phyloP scores from a whole-genome alignment of 1,284 basidiomycete genomes.

The Ganoderma meredithae region DNA sequence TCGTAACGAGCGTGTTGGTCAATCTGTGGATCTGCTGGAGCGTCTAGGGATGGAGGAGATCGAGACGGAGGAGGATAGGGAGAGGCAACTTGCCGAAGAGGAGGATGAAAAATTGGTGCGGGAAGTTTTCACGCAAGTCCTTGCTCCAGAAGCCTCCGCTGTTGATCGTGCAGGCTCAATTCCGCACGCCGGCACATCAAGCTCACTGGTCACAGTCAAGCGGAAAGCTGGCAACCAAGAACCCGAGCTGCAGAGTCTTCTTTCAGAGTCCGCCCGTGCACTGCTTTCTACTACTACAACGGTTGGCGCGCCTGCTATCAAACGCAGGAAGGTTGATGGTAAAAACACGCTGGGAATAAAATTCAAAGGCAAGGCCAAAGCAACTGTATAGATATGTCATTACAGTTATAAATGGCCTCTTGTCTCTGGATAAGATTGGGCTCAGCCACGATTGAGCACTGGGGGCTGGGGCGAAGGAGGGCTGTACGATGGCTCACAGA shows the following conservation, averaged over 20 bases:
- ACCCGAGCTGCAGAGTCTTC: slow-evolving; percentile 73
- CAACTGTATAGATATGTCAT: background rate
- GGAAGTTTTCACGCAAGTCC: slow-evolving; percentile 85
- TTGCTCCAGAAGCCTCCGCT: slow-evolving; percentile 46
- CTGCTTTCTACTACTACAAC: slow-evolving; percentile 55
- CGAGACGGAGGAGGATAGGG: slow-evolving; percentile 74
- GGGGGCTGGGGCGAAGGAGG: too few species aligned
- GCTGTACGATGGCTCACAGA: too few species aligned
- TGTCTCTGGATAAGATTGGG: too few species aligned
- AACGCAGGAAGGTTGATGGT: slow-evolving; percentile 70
- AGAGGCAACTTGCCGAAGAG: slow-evolving; percentile 75
- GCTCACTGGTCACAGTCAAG: slow-evolving; percentile 74
- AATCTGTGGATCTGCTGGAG: slow-evolving; percentile 68
- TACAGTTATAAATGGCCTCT: background rate
- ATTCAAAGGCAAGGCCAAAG: slow-evolving; percentile 58
- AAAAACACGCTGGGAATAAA: slow-evolving; percentile 79
- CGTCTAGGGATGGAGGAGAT: slow-evolving; percentile 67
- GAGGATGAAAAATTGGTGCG: slow-evolving; percentile 92
- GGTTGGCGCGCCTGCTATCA: slow-evolving; percentile 49
- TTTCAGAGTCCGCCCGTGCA: slow-evolving; percentile 77
- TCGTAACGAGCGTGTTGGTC: slow-evolving; percentile 83
- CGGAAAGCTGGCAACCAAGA: slow-evolving; percentile 78
- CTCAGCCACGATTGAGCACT: too few species aligned
- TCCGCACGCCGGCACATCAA: slow-evolving; percentile 36
- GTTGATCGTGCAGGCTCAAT: slow-evolving; percentile 29